Evolutionary conservation across 345 rosid genomes (phyloP).

Genomic region (Passiflora organensis): DNA sequence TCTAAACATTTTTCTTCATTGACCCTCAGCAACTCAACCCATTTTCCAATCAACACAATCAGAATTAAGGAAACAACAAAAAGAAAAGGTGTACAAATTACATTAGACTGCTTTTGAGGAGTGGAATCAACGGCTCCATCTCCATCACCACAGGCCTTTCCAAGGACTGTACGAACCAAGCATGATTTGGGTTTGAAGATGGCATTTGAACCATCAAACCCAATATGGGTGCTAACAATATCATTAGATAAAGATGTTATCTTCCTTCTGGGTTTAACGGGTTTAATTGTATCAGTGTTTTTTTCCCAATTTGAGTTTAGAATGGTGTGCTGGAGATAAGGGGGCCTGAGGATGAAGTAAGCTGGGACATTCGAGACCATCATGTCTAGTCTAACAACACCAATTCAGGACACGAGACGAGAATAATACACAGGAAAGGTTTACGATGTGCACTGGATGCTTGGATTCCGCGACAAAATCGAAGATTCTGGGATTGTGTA

Average conservation of each 20-base stretch:
- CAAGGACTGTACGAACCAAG: conserved; percentile 17
- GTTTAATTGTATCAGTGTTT: conserved; percentile 4
- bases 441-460: no score
- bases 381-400: conserved; percentile 3
- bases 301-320: conserved; percentile 16
- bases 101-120: conserved; percentile 36
- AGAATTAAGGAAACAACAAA: background rate
- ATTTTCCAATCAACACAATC: background rate
- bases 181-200: conserved; percentile 19
- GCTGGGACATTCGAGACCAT: conserved; percentile 26
- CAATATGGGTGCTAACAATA: conserved; percentile 5
- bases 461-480: no score
- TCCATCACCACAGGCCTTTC: conserved; percentile 34
- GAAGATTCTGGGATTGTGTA: no score
- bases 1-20: background rate
- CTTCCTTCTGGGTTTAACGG: conserved; percentile 30
- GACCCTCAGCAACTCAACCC: background rate
- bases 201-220: conserved; percentile 10
- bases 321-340: conserved; percentile 26
- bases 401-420: no score
- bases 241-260: background rate
- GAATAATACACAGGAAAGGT: no score
- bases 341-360: conserved; percentile 26
- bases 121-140: conserved; percentile 29
- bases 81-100: conserved; percentile 26